Base-by-base conservation (phyloP, 169 alveolate genomes). In the Plasmodium blacklocki region DNA sequence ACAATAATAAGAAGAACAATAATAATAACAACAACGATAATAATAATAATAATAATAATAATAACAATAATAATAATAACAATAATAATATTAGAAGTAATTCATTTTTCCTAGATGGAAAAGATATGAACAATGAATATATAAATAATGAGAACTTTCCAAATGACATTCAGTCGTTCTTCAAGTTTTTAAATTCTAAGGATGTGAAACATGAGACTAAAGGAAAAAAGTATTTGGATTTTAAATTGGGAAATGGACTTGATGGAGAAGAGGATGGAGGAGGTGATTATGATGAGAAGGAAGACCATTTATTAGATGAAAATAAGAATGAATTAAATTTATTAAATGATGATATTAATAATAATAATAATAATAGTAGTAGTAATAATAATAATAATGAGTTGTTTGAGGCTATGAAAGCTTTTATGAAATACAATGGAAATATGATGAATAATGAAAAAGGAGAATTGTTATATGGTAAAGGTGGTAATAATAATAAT, bases 71-170 rank as follows among this genome's bases (percentile, higher is more conserved):
- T 32, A 32, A 32, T 32, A 32, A 32, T 32, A 32, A 39, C 5
- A 39, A 39, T 7, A 5, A 39, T 68, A 68, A 68, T 45, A 43
- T 3, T n/a, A 15, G 11, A 32, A 19, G 19, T 14, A 68, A 15
- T 68, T n/a, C 75, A 3, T 68, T 68, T 68, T 68, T 7, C 15
- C n/a, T 68, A 19, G 59, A 39, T 14, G 60, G 9, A 68, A 68
- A 68, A 47, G 26, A 15, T n/a, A 43, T 15, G 4, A 14, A 45
- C 19, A 39, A 68, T 45, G 75, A 68, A 43, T n/a, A 6, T 29
- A n/a, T 2, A 67, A 67, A 39, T 3, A 32, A 18, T 67, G 23
- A 15, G 8, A 68, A 43, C 47, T 5, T 19, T 15, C 11, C 18
- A 5, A 39, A 19, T 18, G 75, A 47, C 8, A 15, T 29, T 7